Conservation (phyloP, 768 basidiomycete species). For the Mycena crocata region DNA sequence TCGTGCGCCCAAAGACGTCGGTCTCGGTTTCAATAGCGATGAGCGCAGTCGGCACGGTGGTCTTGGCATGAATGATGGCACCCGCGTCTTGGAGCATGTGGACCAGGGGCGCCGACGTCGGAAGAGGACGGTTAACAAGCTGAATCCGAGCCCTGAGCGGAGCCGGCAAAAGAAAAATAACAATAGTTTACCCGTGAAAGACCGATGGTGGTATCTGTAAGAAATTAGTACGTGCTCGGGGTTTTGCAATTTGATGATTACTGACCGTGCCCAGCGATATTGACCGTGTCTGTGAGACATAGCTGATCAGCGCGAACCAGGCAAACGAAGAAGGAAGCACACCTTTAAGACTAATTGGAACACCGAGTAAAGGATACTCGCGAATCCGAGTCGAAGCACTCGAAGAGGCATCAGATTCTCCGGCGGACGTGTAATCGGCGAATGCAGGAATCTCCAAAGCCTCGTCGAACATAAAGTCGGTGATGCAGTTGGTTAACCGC, state of each 20-base stretch:
- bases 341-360: slow-evolving; percentile 73
- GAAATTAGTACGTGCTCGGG: too few species aligned
- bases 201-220: slow-evolving; percentile 69
- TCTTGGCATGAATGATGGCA: slow-evolving; percentile 75
- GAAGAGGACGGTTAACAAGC: slow-evolving; percentile 55
- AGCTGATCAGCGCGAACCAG: slow-evolving; percentile 11
- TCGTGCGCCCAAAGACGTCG: slow-evolving; percentile 68
- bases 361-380: slow-evolving; percentile 63
- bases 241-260: too few species aligned
- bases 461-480: slow-evolving; percentile 63
- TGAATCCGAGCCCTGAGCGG: too few species aligned
- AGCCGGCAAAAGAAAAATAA: too few species aligned
- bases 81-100: slow-evolving; percentile 69
- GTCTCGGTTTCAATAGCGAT: slow-evolving; percentile 69
- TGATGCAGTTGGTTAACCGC: slow-evolving; percentile 68
- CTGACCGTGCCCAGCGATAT: slow-evolving; percentile 66
- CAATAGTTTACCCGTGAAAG: too few species aligned
- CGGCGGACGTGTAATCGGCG: slow-evolving; percentile 41
- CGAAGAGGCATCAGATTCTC: slow-evolving; percentile 44
- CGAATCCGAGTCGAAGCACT: slow-evolving; percentile 13
- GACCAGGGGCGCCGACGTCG: slow-evolving; percentile 62
- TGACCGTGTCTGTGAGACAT: slow-evolving; percentile 51
- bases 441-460: slow-evolving; percentile 23
- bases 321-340: slow-evolving; percentile 39
- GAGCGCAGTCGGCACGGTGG: slow-evolving; percentile 70